A percentile compares a stretch with the other conserved stretches of the same genome.
These are phyloP conservation scores for Suillus fuscotomentosus DNA, from an alignment of 768 basidiomycete species.

Conservation along the genomic window DNA sequence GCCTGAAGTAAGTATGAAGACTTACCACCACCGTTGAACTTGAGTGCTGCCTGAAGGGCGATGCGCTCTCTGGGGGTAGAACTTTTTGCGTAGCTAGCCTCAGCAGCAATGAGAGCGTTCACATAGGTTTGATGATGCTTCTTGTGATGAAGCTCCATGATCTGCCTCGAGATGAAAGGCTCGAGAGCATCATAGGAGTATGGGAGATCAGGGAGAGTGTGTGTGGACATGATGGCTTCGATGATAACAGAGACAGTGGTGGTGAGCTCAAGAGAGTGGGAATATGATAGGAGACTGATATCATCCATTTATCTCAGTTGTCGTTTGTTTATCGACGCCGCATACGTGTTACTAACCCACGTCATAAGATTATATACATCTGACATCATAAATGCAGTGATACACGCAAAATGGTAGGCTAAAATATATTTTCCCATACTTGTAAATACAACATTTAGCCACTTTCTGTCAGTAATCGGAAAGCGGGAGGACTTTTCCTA, in stretches of 20 bases:
- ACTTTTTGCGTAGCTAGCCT: slow-evolving; percentile 68
- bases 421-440: slow-evolving; percentile 1
- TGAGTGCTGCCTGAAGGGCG: slow-evolving; percentile 85
- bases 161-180: slow-evolving; percentile 88
- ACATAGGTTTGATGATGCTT: slow-evolving; percentile 98
- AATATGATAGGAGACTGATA: slow-evolving; percentile 8
- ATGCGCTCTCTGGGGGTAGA: slow-evolving; percentile 76
- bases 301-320: slow-evolving; percentile 17
- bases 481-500: slow-evolving; percentile 34
- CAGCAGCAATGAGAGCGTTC: slow-evolving; percentile 88
- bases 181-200: slow-evolving; percentile 89
- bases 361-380: not conserved
- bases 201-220: slow-evolving; percentile 70
- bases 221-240: slow-evolving; percentile 33
- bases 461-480: slow-evolving; percentile 29
- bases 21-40: slow-evolving; percentile 95
- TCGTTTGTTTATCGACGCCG: slow-evolving; percentile 15
- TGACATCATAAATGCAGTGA: not conserved
- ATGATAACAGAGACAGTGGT: slow-evolving; percentile 2
- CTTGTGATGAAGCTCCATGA: slow-evolving; percentile 93
- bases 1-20: slow-evolving; percentile 6
- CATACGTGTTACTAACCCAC: not conserved
- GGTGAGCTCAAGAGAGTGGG: slow-evolving; percentile 4
- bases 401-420: not conserved
- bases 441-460: not conserved